A percentile compares a stretch with the other conserved stretches of the same genome.
Evolutionary conservation across 176 grass and related monocot species (phyloP).

Genomic region (Triticum timopheevii): DNA sequence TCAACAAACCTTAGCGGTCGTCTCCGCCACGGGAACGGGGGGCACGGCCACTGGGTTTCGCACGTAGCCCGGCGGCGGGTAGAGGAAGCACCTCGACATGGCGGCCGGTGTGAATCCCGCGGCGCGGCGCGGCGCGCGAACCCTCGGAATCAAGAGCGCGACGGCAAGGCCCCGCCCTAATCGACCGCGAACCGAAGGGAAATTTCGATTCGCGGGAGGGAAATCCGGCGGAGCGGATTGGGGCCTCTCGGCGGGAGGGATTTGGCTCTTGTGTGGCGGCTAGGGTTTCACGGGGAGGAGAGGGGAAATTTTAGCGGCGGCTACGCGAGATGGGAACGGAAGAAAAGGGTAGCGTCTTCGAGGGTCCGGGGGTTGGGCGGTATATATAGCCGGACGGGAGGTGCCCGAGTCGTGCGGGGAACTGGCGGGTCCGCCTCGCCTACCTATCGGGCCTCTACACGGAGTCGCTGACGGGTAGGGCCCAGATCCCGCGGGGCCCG

Average conservation of each 20-base stretch:
- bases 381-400: constrained; percentile 35
- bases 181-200: constrained; percentile 22
- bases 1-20: constrained; percentile 65
- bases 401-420: constrained; percentile 43
- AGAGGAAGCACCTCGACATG: constrained; percentile 70
- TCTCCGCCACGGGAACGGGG: constrained; percentile 25
- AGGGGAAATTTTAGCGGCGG: background rate
- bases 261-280: constrained; percentile 53
- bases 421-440: background rate
- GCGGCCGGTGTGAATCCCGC: constrained; percentile 7
- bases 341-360: background rate
- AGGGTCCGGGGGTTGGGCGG: background rate
- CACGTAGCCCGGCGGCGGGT: constrained; percentile 58
- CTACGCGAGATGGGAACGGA: background rate
- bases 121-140: background rate
- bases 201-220: constrained; percentile 18
- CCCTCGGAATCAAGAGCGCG: background rate
- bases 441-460: background rate
- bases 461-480: background rate
- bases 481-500: accelerated
- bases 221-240: background rate
- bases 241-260: constrained; percentile 17
- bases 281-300: constrained; percentile 41
- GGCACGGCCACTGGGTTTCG: constrained; percentile 47
- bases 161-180: background rate